These are phyloP conservation scores for Zalaria sp. DNA, from an alignment of 2,329 filamentous ascomycete genomes.

Conservation along the genomic window DNA sequence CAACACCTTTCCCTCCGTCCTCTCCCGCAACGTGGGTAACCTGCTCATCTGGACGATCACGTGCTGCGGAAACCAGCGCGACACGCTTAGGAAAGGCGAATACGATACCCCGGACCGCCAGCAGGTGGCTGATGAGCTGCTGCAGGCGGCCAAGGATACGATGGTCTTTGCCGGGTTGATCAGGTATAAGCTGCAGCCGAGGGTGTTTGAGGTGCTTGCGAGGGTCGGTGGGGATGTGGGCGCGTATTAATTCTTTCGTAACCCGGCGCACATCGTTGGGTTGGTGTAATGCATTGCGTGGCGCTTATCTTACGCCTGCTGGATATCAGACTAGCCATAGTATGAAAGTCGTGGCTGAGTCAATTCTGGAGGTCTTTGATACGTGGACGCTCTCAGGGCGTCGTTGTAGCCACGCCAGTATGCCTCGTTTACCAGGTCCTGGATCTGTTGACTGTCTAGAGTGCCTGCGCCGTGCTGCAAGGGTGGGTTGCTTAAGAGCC, in stretches of 20 bases:
- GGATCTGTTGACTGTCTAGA: too few species aligned
- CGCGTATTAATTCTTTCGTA: constrained; percentile 11
- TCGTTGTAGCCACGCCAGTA: too few species aligned
- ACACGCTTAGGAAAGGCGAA: constrained; percentile 52
- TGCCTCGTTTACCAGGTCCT: too few species aligned
- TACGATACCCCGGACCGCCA: constrained; percentile 45
- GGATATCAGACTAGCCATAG: too few species aligned
- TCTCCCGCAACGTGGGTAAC: constrained; percentile 80
- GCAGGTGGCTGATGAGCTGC: constrained; percentile 52
- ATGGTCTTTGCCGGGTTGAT: constrained; percentile 91
- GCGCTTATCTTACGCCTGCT: too few species aligned
- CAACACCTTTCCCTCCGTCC: constrained; percentile 59
- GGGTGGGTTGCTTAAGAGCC: too few species aligned
- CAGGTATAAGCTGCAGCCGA: constrained; percentile 74
- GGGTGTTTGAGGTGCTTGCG: constrained; percentile 78
- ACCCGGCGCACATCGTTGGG: too few species aligned
- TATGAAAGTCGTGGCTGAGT: too few species aligned
- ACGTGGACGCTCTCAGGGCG: too few species aligned
- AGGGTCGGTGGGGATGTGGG: constrained; percentile 33
- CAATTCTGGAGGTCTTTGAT: too few species aligned
- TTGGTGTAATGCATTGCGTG: too few species aligned
- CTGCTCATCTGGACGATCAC: constrained; percentile 88
- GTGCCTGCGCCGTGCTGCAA: too few species aligned
- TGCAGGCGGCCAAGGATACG: constrained; percentile 73
- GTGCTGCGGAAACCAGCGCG: constrained; percentile 67